These are phyloP conservation scores for Bjerkandera adusta DNA, from an alignment of 1,284 basidiomycete genomes.

Conservation along the genomic window DNA sequence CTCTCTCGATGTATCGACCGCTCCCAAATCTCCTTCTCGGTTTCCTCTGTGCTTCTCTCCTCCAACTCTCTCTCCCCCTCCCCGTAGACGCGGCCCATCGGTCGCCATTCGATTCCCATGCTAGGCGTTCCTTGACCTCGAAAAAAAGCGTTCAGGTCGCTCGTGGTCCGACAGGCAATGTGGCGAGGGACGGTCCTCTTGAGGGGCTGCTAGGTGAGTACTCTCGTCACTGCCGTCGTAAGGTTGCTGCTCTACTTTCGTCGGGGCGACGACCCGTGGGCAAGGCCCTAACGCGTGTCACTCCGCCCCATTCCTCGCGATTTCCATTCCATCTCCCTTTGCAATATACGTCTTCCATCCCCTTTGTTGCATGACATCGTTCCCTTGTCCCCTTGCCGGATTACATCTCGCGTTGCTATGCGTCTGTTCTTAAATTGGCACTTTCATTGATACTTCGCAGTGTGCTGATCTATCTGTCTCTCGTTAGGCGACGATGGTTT, in stretches of 20 bases:
- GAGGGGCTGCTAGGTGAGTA: constrained; percentile 10
- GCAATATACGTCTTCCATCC: too few species aligned
- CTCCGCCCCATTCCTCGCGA: not conserved
- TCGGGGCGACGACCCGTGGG: not conserved
- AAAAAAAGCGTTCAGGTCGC: constrained; percentile 23
- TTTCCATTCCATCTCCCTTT: not conserved
- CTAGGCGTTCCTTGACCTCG: constrained; percentile 36
- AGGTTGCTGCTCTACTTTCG: not conserved
- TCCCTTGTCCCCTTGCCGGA: too few species aligned
- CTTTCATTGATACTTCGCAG: not conserved
- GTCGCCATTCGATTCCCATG: constrained; percentile 33
- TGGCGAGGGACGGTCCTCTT: constrained; percentile 17
- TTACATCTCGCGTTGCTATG: too few species aligned
- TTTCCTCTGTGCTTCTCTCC: constrained; percentile 29
- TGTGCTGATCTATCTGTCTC: not conserved
- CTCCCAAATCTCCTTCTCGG: constrained; percentile 7
- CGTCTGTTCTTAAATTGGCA: too few species aligned
- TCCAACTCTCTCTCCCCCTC: constrained; percentile 29
- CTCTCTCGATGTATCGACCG: not conserved
- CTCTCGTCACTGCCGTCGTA: not conserved
- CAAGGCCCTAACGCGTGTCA: not conserved
- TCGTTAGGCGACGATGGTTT: not conserved
- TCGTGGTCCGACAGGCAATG: constrained; percentile 13
- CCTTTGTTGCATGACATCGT: too few species aligned
- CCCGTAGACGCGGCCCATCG: constrained; percentile 10